These are phyloP conservation scores for Kwoniella dejecticola DNA, from an alignment of 768 basidiomycete species.

Conservation along the genomic window DNA sequence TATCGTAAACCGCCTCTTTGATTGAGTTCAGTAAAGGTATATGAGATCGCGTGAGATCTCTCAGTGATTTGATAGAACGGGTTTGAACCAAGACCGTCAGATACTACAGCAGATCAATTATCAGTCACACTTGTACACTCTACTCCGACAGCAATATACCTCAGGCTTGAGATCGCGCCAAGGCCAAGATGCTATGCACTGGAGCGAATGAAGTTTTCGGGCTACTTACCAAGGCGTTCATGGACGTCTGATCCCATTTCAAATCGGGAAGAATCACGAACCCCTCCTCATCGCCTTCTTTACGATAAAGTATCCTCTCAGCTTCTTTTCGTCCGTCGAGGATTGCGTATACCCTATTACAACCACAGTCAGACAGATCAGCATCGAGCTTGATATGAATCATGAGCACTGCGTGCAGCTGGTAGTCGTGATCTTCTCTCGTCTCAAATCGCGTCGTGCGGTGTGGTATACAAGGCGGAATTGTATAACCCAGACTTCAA, in stretches of 20 bases:
- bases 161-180: too few species aligned
- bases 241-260: constrained; percentile 86
- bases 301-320: constrained; percentile 69
- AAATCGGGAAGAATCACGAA: constrained; percentile 90
- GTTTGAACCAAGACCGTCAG: constrained; percentile 75
- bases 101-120: constrained; percentile 58
- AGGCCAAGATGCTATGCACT: too few species aligned
- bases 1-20: constrained; percentile 60
- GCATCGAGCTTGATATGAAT: not conserved
- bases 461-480: too few species aligned
- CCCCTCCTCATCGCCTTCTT: constrained; percentile 59
- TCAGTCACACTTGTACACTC: too few species aligned
- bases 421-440: too few species aligned
- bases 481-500: constrained; percentile 1
- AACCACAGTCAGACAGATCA: not conserved
- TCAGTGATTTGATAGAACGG: constrained; percentile 66
- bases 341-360: constrained; percentile 78
- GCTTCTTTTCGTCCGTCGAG: constrained; percentile 74
- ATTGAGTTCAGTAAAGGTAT: constrained; percentile 70
- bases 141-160: too few species aligned
- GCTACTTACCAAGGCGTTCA: constrained; percentile 63
- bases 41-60: constrained; percentile 72
- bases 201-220: not conserved
- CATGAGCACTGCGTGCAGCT: not conserved
- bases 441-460: too few species aligned